Evolutionary conservation across 306 rosid species (phyloP).

Genomic region (Cucumis sativus): Cucumber_9930_V3 NC_026660.2:18130001-18130500

Average conservation of each 20-base stretch:
- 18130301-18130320: neutral
- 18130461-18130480: neutral
- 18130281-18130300: neutral
- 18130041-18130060: neutral
- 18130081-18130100: neutral
- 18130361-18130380: neutral
- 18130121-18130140: neutral
- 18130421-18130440: neutral
- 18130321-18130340: neutral
- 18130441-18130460: neutral
- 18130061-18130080: neutral
- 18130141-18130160: neutral
- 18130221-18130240: neutral
- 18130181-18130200: neutral
- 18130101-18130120: too few relatives aligned
- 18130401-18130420: neutral
- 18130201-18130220: neutral
- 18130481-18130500: neutral
- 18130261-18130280: neutral
- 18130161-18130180: neutral
- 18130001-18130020: neutral
- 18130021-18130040: neutral
- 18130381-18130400: neutral
- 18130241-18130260: neutral
- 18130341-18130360: neutral